A percentile compares a stretch with the other conserved stretches of the same genome.
Evolutionary conservation across 768 basidiomycete species (phyloP).

Genomic region (Kockovaella imperatae): DNA sequence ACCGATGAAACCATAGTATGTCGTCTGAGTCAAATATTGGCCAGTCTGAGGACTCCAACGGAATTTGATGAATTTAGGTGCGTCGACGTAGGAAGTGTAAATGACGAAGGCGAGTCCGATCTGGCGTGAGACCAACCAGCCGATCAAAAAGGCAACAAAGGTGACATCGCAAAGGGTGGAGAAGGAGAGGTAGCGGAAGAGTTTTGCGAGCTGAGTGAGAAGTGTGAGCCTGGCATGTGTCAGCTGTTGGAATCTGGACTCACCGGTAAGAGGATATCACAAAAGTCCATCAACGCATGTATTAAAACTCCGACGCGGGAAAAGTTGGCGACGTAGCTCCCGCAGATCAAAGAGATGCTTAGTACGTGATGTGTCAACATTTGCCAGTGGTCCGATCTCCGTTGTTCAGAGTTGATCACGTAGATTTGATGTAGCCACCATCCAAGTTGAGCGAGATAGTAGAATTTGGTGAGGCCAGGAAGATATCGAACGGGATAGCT

Average conservation of each 20-base stretch:
- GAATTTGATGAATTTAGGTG: constrained; percentile 51
- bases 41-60: constrained; percentile 58
- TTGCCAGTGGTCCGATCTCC: constrained; percentile 84
- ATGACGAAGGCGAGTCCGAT: constrained; percentile 69
- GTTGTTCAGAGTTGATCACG: constrained; percentile 84
- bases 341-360: constrained; percentile 66
- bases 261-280: constrained; percentile 86
- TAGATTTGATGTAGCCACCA: constrained; percentile 89
- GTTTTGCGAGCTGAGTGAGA: constrained; percentile 69
- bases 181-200: constrained; percentile 74
- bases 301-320: constrained; percentile 84
- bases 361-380: constrained; percentile 96
- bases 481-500: constrained; percentile 76
- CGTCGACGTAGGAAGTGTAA: constrained; percentile 54
- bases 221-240: neutral
- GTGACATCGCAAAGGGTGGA: constrained; percentile 60
- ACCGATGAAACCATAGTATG: constrained; percentile 51
- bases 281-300: constrained; percentile 87
- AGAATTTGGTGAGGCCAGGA: constrained; percentile 75
- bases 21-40: constrained; percentile 51
- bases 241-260: constrained; percentile 41
- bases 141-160: constrained; percentile 74
- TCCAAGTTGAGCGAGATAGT: constrained; percentile 75
- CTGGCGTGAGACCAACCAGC: constrained; percentile 87
- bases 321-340: constrained; percentile 73